These are phyloP conservation scores for Lepidium didymum DNA, from an alignment of 345 rosid genomes.

Conservation along the genomic window DNA sequence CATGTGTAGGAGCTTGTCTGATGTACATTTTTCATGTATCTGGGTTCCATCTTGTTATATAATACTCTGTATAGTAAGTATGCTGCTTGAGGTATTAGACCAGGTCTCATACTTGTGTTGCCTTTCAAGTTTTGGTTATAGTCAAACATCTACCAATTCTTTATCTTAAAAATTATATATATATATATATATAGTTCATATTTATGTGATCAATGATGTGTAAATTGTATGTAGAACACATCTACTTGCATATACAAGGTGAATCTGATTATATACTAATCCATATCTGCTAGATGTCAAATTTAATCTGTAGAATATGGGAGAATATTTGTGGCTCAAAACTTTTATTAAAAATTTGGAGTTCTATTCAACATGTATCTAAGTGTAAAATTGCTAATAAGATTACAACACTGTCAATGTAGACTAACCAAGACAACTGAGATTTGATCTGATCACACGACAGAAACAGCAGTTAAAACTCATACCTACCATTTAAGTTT, in stretches of 20 bases:
- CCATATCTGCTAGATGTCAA: too few species aligned
- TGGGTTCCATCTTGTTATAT: slow-evolving; percentile 23
- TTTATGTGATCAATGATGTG: not conserved
- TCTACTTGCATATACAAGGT: not conserved
- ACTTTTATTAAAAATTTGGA: too few species aligned
- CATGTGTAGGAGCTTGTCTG: slow-evolving; percentile 19
- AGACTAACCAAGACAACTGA: too few species aligned
- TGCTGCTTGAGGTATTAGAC: slow-evolving; percentile 21
- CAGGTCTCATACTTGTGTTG: slow-evolving; percentile 15
- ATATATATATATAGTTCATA: not conserved
- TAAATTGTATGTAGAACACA: not conserved
- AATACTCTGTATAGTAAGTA: slow-evolving; percentile 27
- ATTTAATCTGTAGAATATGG: too few species aligned
- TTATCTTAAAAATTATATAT: not conserved
- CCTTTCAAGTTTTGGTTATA: slow-evolving; percentile 18
- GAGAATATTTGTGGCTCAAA: too few species aligned
- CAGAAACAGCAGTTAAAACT: not conserved
- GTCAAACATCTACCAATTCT: slow-evolving; percentile 10
- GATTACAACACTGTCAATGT: too few species aligned
- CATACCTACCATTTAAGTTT: not conserved
- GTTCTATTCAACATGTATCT: too few species aligned
- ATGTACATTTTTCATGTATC: slow-evolving; percentile 21
- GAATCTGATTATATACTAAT: not conserved
- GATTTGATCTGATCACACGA: not conserved
- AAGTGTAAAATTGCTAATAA: too few species aligned